These are phyloP conservation scores for Dioscorea alata DNA, from an alignment of 106 monocot species.

Conservation along the genomic window DNA sequence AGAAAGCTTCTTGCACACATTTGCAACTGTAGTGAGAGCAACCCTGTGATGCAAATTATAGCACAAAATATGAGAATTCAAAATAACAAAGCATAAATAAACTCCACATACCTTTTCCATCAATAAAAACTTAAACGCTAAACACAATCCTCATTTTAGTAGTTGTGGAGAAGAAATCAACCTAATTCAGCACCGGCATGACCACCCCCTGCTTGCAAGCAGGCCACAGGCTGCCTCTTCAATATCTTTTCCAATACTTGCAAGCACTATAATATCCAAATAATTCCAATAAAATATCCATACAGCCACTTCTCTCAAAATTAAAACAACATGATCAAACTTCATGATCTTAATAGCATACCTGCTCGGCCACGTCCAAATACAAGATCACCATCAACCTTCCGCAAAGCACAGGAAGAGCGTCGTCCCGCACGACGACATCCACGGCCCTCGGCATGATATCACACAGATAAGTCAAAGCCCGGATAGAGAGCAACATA, in stretches of 20 bases:
- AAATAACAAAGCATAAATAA: not conserved
- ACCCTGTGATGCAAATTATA: conserved; percentile 44
- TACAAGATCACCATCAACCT: conserved; percentile 63
- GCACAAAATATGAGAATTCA: not conserved
- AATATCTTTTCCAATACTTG: conserved; percentile 88
- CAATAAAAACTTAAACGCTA: not conserved
- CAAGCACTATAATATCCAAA: conserved; percentile 38
- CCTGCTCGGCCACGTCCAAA: conserved; percentile 90
- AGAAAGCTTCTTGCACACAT: conserved; percentile 72
- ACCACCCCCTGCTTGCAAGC: conserved; percentile 69
- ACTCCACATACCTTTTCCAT: not conserved
- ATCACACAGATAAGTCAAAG: conserved; percentile 72
- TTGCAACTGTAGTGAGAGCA: conserved; percentile 66
- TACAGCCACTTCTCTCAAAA: not conserved
- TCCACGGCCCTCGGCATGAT: conserved; percentile 41
- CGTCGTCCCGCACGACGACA: conserved; percentile 45
- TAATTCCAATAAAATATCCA: not conserved
- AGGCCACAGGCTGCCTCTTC: conserved; percentile 40
- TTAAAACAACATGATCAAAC: not conserved
- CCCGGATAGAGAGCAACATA: conserved; percentile 63
- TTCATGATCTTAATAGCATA: conserved; percentile 8
- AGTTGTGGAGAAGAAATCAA: conserved; percentile 76
- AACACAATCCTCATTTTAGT: conserved; percentile 43
- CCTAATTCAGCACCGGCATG: conserved; percentile 45
- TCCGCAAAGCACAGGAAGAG: conserved; percentile 50